phyloP scores from a whole-genome alignment of 2,329 filamentous ascomycete genomes.

The Plectosphaerella sp. region DNA sequence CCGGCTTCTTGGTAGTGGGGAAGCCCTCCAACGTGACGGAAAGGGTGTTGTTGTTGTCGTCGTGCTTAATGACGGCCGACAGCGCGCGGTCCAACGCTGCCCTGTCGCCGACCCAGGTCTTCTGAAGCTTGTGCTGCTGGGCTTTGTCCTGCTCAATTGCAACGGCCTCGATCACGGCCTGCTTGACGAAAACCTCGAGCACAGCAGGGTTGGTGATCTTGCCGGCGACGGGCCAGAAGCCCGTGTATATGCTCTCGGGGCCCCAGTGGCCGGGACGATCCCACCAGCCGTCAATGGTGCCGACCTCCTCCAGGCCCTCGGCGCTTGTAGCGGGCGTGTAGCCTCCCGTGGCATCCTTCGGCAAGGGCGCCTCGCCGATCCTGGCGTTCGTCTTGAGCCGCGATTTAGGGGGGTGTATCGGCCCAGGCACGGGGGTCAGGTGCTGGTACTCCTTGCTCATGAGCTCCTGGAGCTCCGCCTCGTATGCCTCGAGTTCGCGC shows the following conservation, averaged over 20 bases:
- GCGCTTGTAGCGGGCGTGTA: conserved; percentile 45
- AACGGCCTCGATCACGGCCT: conserved; percentile 49
- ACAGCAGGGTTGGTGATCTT: conserved; percentile 37
- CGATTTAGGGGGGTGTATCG: neutral
- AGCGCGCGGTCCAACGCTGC: neutral
- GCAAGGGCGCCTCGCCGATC: conserved; percentile 4
- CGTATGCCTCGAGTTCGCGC: conserved; percentile 14
- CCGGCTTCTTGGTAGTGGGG: too few relatives aligned
- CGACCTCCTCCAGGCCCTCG: conserved; percentile 42
- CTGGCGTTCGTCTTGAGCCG: conserved; percentile 3
- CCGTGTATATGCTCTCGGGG: conserved; percentile 34
- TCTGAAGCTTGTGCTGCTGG: conserved; percentile 21
- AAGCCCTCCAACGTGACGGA: too few relatives aligned
- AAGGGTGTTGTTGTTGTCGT: neutral
- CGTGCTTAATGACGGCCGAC: neutral
- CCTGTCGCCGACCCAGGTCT: conserved; percentile 21
- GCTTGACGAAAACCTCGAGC: conserved; percentile 43
- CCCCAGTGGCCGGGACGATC: conserved; percentile 48
- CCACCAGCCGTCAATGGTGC: conserved; percentile 48
- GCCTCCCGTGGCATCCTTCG: conserved; percentile 16
- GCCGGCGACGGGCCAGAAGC: conserved; percentile 33
- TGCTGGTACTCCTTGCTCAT: neutral
- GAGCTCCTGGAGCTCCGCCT: conserved; percentile 13
- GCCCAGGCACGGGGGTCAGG: neutral
- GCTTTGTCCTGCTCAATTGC: conserved; percentile 26